phyloP scores from a whole-genome alignment of 768 basidiomycete genomes.

The Russula brevipes region DNA sequence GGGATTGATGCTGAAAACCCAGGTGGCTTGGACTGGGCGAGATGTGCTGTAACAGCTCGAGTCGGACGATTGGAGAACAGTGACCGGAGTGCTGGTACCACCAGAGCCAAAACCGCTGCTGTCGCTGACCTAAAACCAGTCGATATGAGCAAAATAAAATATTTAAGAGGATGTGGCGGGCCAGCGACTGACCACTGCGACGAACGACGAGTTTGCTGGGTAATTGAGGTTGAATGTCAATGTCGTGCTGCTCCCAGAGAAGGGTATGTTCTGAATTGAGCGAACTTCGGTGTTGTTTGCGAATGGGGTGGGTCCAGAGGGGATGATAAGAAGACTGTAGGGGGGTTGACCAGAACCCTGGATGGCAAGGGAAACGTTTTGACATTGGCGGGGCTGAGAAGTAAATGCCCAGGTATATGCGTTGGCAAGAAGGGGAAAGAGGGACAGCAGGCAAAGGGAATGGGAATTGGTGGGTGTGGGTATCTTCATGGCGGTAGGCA shows the following conservation, averaged over 20 bases:
- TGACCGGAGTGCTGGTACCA: constrained; percentile 64
- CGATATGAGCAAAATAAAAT: background rate
- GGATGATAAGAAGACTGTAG: constrained; percentile 61
- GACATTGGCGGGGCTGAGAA: constrained; percentile 57
- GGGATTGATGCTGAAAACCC: constrained; percentile 58
- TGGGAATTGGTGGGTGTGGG: constrained; percentile 14
- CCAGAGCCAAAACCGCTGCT: constrained; percentile 60
- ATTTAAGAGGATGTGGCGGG: background rate
- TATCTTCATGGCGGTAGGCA: constrained; percentile 10
- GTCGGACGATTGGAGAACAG: constrained; percentile 48
- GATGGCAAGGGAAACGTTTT: constrained; percentile 54
- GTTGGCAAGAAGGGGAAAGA: constrained; percentile 31
- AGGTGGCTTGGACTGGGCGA: constrained; percentile 44
- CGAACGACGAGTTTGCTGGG: constrained; percentile 65
- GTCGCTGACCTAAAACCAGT: constrained; percentile 49
- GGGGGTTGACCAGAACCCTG: constrained; percentile 61
- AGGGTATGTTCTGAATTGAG: constrained; percentile 51
- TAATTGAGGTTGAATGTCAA: constrained; percentile 56
- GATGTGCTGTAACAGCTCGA: constrained; percentile 55
- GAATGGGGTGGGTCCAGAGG: constrained; percentile 59
- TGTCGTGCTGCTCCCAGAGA: constrained; percentile 39
- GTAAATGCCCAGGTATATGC: constrained; percentile 43
- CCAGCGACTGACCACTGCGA: constrained; percentile 58
- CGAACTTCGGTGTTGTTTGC: constrained; percentile 59
- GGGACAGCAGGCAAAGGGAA: constrained; percentile 8